Evolutionary conservation across 1,139 yeast genomes (phyloP), one percentile per base, ranked within the genome.

Genomic region (Diutina siamensis): DNA sequence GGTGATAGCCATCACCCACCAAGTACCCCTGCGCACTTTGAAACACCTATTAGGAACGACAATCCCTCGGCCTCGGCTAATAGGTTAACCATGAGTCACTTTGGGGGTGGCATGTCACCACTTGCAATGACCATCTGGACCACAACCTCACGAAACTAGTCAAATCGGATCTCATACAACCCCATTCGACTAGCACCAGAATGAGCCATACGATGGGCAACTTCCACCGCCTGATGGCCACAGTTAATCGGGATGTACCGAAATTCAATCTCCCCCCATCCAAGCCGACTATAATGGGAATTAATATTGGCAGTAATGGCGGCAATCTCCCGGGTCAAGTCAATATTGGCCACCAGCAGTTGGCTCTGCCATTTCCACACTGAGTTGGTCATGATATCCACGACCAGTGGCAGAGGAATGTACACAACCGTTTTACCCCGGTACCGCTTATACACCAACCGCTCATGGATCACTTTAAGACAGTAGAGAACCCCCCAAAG

Each of bases 131-230:
- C n/a, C n/a, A n/a, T n/a, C n/a, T n/a, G n/a, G n/a, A n/a, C n/a
- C 5, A 25, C 28, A 25, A 25, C 10, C 5, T 25, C 28, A 25
- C 28, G 28, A 5, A 25, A 25, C 10, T 25, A 25, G 10, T 25
- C 10, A 25, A 25, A 38, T 38, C 42, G 13, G 13, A 38, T 25
- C 42, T 38, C 42, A 25, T 38, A 38, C 18, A 38, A 10, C 3
- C 42, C 42, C 42, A 38, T 38, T 7, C 42, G 42, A 19, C 31
- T 25, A 7, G 42, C 42, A 4, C 42, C 42, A 7, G 21, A 17
- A 7, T 38, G 42, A 9, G 42, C 42, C 42, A 38, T 38, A 13
- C 42, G 42, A n/a, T 38, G 15, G n/a, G 33, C 42, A 31, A 38
- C 32, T n/a, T 38, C 42, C 33, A 38, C 42, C 13, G 15, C 32